Base-by-base conservation (phyloP, 768 basidiomycete species). In the Hypsizygus marmoreus region DNA sequence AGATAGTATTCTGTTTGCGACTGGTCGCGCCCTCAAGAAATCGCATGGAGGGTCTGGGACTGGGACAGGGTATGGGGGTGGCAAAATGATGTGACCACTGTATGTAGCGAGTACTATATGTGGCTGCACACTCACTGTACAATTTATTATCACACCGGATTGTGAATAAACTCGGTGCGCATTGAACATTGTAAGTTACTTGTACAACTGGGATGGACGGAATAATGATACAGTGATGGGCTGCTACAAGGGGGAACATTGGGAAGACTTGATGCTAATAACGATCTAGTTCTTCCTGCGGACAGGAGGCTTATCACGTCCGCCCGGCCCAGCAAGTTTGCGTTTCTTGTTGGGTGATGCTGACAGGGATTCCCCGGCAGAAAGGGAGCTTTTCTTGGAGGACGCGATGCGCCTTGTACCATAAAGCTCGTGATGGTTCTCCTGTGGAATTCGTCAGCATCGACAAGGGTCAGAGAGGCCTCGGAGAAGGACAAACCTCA, bases 1-100 rank as follows among this genome's bases (percentile, higher is more conserved):
- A 40, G 97, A 98, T 65, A 81, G 88, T 49, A 71, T 90, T 40
- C 77, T 97, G 46, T 97, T 95, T 63, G 88, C 86, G 12, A 87
- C 93, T 24, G 77, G 81, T 40, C 81, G 83, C 50, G 78, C 76
- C 35, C 62, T 97, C 51, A 91, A 89, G 68, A 88, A 85, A 68
- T 71, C 71, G 45, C 55, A 59, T 6, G 57, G 59, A 35, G 52
- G 56, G 24, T 56, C 64, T 11, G 65, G 68, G 6, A 58, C 61
- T 44, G 67, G 69, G 16, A 65, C 63, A 41, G 51, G 56, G 14
- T 64, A 56, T 32, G 61, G 55, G 13, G 49, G 63, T 25, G 69
- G 67, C 25, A 80, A 79, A 58, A 60, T 74, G 50, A 76, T 78
- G 72, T 79, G 66, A 60, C 22, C 40, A 41, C 29, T 56, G 24